Conservation (phyloP, 805 yeast species). For the Tetrapisispora nanseiensis region DNA sequence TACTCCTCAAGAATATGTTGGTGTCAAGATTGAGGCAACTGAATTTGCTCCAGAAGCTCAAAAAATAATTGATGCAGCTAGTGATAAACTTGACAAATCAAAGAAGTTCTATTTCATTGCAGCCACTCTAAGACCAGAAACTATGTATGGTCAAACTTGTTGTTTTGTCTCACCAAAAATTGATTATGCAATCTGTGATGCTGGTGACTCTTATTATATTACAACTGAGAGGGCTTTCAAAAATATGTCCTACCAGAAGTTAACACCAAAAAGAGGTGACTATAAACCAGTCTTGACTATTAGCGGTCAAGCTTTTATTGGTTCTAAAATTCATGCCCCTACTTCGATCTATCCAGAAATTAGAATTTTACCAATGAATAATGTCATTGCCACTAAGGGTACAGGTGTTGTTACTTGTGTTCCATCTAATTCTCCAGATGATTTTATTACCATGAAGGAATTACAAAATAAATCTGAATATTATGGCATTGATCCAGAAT, state of each 20-base stretch:
- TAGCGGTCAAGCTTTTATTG: constrained; percentile 67
- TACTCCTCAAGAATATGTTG: constrained; percentile 91
- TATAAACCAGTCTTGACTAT: constrained; percentile 51
- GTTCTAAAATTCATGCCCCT: constrained; percentile 83
- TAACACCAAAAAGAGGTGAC: constrained; percentile 81
- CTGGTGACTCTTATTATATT: constrained; percentile 65
- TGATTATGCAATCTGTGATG: constrained; percentile 82
- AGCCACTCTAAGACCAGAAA: constrained; percentile 96
- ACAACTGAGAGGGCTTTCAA: constrained; percentile 93
- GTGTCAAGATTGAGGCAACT: constrained; percentile 74
- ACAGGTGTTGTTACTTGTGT: constrained; percentile 99
- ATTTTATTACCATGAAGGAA: constrained; percentile 77
- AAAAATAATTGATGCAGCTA: constrained; percentile 23
- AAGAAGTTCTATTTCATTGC: constrained; percentile 81
- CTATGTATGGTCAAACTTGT: constrained; percentile 98
- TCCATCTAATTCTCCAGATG: constrained; percentile 98
- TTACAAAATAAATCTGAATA: constrained; percentile 83
- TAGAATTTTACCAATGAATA: constrained; percentile 93
- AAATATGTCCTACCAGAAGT: constrained; percentile 91
- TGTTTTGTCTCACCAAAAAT: constrained; percentile 96
- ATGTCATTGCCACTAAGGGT: constrained; percentile 89
- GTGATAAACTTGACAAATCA: constrained; percentile 30
- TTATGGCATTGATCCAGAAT: constrained; percentile 72
- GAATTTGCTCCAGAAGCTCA: constrained; percentile 42
- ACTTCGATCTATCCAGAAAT: constrained; percentile 58